Conservation (phyloP, 140 eudicot species). For the Oenanthe javanica region DNA sequence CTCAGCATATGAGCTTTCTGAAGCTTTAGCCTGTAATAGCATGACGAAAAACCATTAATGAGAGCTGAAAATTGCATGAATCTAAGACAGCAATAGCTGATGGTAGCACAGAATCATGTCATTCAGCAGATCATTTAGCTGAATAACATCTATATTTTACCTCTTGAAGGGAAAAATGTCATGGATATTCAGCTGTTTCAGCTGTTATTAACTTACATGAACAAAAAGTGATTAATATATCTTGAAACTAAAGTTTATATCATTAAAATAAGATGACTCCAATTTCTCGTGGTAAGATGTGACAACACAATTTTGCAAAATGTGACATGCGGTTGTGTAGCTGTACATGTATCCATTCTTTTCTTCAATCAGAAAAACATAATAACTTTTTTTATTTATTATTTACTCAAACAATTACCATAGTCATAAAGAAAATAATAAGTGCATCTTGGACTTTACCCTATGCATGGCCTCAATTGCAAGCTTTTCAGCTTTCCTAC, state of each 20-base stretch:
- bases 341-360: not conserved
- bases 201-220: not conserved
- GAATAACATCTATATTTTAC: not conserved
- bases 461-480: slow-evolving; percentile 59
- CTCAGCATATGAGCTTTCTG: slow-evolving; percentile 6
- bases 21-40: not conserved
- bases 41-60: not conserved
- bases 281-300: not conserved
- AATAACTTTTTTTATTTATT: not conserved
- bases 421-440: not conserved
- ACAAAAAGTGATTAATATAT: not conserved
- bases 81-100: not conserved
- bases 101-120: not conserved
- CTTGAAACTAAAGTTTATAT: not conserved
- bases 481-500: slow-evolving; percentile 71
- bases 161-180: not conserved
- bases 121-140: not conserved
- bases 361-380: not conserved
- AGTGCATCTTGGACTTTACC: slow-evolving; percentile 34
- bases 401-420: not conserved
- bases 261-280: not conserved
- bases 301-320: not conserved
- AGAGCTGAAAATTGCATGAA: slow-evolving; percentile 1
- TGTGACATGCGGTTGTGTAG: not conserved
- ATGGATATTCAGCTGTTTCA: not conserved